These are phyloP conservation scores for Zea luxurians DNA, from an alignment of 176 grass and related monocot species.

Conservation along the genomic window DNA sequence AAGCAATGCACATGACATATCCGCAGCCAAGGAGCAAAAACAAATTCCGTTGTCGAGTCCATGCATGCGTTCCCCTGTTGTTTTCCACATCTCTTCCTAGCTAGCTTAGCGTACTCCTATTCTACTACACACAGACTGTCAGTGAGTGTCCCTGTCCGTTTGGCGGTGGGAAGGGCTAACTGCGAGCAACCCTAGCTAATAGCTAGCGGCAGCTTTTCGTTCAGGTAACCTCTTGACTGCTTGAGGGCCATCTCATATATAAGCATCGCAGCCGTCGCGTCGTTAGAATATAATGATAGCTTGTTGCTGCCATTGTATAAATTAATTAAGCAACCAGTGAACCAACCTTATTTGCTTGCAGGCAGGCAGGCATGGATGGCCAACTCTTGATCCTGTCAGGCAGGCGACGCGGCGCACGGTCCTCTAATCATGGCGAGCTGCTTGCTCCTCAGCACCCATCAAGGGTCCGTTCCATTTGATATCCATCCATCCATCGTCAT, in stretches of 20 bases:
- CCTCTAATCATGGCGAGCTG: constrained; percentile 48
- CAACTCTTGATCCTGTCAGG: constrained; percentile 49
- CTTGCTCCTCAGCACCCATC: constrained; percentile 46
- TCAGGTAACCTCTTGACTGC: constrained; percentile 47
- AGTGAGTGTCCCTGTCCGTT: constrained; percentile 29
- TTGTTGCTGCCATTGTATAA: too few relatives aligned
- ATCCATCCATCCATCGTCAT: constrained; percentile 28
- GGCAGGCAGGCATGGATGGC: constrained; percentile 53
- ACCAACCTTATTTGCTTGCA: constrained; percentile 42
- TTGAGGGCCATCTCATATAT: constrained; percentile 31
- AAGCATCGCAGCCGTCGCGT: constrained; percentile 34
- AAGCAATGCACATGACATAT: constrained; percentile 47
- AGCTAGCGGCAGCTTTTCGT: constrained; percentile 13
- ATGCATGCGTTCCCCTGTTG: constrained; percentile 25
- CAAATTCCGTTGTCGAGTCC: constrained; percentile 14
- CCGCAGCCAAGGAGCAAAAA: constrained; percentile 36
- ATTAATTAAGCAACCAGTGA: constrained; percentile 41
- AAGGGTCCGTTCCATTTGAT: constrained; percentile 36
- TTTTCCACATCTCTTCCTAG: constrained; percentile 1
- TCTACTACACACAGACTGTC: background rate
- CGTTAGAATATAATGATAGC: too few relatives aligned
- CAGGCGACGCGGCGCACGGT: constrained; percentile 27
- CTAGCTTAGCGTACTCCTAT: background rate
- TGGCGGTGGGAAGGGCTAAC: constrained; percentile 46
- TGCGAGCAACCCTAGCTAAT: constrained; percentile 10